Conservation (phyloP, 768 basidiomycete genomes). For the Filobasidium floriforme region DNA sequence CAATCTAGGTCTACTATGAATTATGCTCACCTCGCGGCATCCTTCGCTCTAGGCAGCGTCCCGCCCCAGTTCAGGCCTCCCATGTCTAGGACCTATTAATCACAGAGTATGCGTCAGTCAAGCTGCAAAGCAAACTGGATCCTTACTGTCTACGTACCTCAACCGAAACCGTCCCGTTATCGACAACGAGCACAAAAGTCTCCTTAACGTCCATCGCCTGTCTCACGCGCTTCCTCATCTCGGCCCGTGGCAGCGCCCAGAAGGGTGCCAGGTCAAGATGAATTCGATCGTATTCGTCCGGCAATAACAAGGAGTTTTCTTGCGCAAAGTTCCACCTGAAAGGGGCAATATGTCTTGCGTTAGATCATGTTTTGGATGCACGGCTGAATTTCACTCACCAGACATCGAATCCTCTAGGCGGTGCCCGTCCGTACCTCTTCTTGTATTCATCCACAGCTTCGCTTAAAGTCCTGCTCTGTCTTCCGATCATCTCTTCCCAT, state of each 20-base stretch:
- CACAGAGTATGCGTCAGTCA: neutral
- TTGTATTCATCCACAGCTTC: conserved; percentile 46
- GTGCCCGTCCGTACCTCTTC: conserved; percentile 43
- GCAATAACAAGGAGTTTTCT: conserved; percentile 35
- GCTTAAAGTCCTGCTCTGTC: conserved; percentile 42
- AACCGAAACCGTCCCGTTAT: conserved; percentile 35
- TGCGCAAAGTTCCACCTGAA: conserved; percentile 37
- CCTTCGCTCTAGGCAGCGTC: conserved; percentile 35
- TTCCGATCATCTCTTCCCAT: conserved; percentile 42
- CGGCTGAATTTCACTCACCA: conserved; percentile 32
- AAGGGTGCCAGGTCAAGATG: conserved; percentile 44
- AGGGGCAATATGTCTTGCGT: neutral
- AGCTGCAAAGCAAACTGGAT: neutral
- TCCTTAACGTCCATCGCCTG: conserved; percentile 44
- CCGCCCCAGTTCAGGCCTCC: conserved; percentile 42
- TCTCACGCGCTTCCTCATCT: conserved; percentile 41
- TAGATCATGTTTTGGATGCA: neutral
- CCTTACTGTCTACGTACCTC: conserved; percentile 26
- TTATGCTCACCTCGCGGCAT: conserved; percentile 29
- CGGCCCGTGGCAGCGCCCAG: conserved; percentile 39
- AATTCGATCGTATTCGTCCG: conserved; percentile 44
- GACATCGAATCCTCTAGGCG: conserved; percentile 47
- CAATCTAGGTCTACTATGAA: no score
- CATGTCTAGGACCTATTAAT: conserved; percentile 33
- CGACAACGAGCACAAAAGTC: conserved; percentile 37